phyloP scores from a whole-genome alignment of 2,329 filamentous ascomycete genomes.

The Colletotrichum chlorophyti region DNA sequence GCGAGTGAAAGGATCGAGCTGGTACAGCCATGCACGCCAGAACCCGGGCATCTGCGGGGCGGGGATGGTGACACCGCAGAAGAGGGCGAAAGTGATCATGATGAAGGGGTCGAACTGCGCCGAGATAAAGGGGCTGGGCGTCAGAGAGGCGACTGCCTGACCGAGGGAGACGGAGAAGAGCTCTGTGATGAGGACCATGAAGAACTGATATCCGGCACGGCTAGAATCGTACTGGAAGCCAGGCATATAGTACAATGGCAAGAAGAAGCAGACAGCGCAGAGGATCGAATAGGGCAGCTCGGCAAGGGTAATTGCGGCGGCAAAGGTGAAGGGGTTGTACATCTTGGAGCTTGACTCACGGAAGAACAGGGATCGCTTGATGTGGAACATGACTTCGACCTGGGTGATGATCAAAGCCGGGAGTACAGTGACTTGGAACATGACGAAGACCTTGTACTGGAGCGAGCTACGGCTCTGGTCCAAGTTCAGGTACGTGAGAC shows the following conservation, averaged over 20 bases:
- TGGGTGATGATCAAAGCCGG: conserved; percentile 84
- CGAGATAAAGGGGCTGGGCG: conserved; percentile 79
- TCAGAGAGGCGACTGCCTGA: conserved; percentile 78
- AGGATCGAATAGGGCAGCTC: conserved; percentile 86
- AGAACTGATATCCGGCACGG: conserved; percentile 84
- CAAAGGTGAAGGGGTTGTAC: conserved; percentile 83
- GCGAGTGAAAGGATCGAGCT: conserved; percentile 83
- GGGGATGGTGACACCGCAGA: conserved; percentile 87
- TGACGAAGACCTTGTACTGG: conserved; percentile 87
- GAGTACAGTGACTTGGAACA: conserved; percentile 88
- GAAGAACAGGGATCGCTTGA: conserved; percentile 83
- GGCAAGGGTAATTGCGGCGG: conserved; percentile 77
- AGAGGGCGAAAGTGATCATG: conserved; percentile 82
- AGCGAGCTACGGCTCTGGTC: conserved; percentile 78
- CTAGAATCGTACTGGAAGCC: conserved; percentile 69
- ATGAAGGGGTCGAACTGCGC: conserved; percentile 83
- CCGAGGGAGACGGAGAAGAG: conserved; percentile 83
- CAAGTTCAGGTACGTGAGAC: conserved; percentile 80
- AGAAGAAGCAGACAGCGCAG: conserved; percentile 81
- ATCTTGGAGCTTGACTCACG: conserved; percentile 87
- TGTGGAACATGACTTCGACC: conserved; percentile 83
- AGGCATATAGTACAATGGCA: conserved; percentile 85
- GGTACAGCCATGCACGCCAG: conserved; percentile 82
- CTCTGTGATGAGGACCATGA: conserved; percentile 84
- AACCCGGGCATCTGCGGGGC: conserved; percentile 78